Base-by-base conservation (phyloP, 2,329 filamentous ascomycete species). In the Coleophoma crateriformis region DNA sequence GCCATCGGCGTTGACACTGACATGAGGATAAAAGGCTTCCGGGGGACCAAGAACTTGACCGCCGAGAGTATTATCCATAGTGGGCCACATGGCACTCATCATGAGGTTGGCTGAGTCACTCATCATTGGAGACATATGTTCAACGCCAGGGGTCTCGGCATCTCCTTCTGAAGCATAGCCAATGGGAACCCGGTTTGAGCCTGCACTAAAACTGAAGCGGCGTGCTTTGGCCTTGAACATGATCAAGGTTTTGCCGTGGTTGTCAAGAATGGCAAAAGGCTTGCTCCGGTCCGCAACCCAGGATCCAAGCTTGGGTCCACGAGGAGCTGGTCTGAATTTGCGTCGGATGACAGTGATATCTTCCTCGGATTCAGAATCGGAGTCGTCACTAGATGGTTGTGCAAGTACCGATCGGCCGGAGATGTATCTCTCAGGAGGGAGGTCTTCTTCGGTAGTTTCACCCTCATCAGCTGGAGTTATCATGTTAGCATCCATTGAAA, bases 1-100 rank as follows among this genome's bases (percentile, higher is more conserved):
- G 47, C 78, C 76, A 53, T 87, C 83, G 12, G 79, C 66, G 40
- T 70, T 69, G 50, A 78, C 69, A 48, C 69, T 77, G 11, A 76
- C 75, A 48, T 85, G 82, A 5, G 86, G 81, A 60, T 87, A 90
- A 66, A 90, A 90, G 7, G 87, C 85, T 67, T 90, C 87, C 0
- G 83, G 77, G 2, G 87, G 85, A 1, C 86, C 87, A 61, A 88
- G 75, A n/a, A 82, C 76, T 61, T 87, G 82, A 5, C 79, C 81
- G 35, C 52, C 52, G 20, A 56, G 48, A 48, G 52, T 55, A 6
- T 53, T 49, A 32, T 57, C 55, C 20, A 60, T 51, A n/a, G 54
- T 50, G 22, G 58, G 51, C 55, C 78, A 77, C 66, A 82, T 71
- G 7, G 62, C 63, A 45, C 84, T 85, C 70, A 91, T 82, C 87